Conservation (phyloP, 345 rosid genomes). For the Eucalyptus caleyi region DNA sequence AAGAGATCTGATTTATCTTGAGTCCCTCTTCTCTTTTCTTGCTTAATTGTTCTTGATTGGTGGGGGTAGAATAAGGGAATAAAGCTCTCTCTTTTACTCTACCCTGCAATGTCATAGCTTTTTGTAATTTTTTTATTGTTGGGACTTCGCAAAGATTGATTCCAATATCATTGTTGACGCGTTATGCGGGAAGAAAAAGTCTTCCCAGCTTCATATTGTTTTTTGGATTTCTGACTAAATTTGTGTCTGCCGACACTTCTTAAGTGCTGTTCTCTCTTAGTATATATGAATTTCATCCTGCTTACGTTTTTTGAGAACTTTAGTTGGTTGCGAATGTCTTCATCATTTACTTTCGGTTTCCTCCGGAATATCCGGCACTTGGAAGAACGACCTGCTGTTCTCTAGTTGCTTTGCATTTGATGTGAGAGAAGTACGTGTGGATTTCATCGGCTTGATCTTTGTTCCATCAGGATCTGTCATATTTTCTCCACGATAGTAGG, state of each 20-base stretch:
- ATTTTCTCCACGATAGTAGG: background rate
- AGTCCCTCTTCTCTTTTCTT: background rate
- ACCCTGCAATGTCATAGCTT: slow-evolving; percentile 6
- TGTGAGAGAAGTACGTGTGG: background rate
- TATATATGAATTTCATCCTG: background rate
- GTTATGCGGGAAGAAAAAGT: slow-evolving; percentile 11
- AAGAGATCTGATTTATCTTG: background rate
- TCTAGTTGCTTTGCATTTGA: background rate
- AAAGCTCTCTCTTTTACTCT: slow-evolving; percentile 23
- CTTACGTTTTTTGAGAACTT: background rate
- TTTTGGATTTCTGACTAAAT: background rate
- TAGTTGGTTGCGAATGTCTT: background rate
- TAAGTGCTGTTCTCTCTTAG: background rate
- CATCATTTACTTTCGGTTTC: background rate
- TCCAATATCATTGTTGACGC: background rate
- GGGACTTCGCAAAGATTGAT: slow-evolving; percentile 3
- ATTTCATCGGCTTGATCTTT: background rate
- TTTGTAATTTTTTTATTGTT: background rate
- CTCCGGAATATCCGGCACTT: background rate
- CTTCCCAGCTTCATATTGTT: background rate
- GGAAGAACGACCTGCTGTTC: background rate
- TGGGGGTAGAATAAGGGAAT: slow-evolving; percentile 21
- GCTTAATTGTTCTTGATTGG: background rate
- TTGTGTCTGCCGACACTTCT: background rate
- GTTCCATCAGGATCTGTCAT: background rate